A percentile compares a stretch with the other conserved stretches of the same genome.
These are phyloP conservation scores for Capsicum chinense DNA, from an alignment of 257 asterid genomes.

Conservation along the genomic window DNA sequence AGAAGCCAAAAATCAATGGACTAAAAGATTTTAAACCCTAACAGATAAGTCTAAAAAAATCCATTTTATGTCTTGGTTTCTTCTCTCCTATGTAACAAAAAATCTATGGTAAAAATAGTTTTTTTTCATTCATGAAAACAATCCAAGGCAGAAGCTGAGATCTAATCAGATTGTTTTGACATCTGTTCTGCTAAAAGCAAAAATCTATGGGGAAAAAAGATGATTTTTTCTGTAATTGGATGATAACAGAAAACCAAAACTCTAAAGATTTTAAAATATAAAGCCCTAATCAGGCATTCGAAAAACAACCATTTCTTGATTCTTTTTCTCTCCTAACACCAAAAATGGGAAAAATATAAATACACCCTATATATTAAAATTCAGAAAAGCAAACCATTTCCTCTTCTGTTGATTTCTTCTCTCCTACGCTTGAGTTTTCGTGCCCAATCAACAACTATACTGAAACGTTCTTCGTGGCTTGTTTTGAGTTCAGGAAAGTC, in stretches of 20 bases:
- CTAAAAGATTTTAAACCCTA: neutral
- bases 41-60: too few relatives aligned
- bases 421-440: conserved; percentile 82
- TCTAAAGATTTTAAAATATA: neutral
- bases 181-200: neutral
- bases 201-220: neutral
- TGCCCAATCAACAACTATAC: conserved; percentile 55
- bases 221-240: neutral
- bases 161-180: neutral
- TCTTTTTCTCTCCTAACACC: too few relatives aligned
- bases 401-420: conserved; percentile 50
- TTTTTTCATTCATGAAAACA: neutral
- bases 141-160: neutral
- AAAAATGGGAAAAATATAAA: too few relatives aligned
- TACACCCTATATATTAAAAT: neutral
- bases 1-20: neutral
- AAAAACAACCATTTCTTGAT: too few relatives aligned
- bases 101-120: too few relatives aligned
- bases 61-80: neutral
- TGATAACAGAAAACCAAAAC: neutral
- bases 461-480: conserved; percentile 39
- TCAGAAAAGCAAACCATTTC: conserved; percentile 43
- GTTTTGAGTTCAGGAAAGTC: conserved; percentile 53
- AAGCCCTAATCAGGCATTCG: neutral
- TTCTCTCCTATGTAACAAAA: too few relatives aligned